phyloP scores from a whole-genome alignment of 1,284 basidiomycete species.

The Ustilago loliicola region DNA sequence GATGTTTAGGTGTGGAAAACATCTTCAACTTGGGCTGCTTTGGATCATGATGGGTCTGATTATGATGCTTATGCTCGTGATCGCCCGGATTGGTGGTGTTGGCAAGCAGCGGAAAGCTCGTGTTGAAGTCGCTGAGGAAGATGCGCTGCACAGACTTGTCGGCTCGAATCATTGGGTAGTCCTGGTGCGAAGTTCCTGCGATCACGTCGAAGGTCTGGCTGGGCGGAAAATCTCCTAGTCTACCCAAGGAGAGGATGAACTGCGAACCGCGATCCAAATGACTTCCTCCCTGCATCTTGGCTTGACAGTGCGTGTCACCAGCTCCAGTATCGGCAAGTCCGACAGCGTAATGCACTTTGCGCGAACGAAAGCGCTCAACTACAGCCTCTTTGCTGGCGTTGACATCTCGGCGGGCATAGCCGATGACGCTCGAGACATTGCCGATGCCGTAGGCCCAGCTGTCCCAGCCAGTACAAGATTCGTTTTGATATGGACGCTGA shows the following conservation, averaged over 20 bases:
- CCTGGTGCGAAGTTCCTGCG: constrained; percentile 64
- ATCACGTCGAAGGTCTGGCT: constrained; percentile 60
- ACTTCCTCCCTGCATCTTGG: constrained; percentile 61
- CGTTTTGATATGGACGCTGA: constrained; percentile 47
- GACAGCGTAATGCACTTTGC: constrained; percentile 58
- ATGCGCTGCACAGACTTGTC: constrained; percentile 56
- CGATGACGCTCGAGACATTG: constrained; percentile 40
- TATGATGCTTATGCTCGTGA: constrained; percentile 21
- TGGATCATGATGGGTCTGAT: constrained; percentile 13
- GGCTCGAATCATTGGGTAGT: constrained; percentile 66
- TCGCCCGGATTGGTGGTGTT: constrained; percentile 57
- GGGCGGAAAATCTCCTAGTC: constrained; percentile 49
- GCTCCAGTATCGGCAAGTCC: constrained; percentile 63
- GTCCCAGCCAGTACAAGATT: constrained; percentile 26
- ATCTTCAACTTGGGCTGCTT: constrained; percentile 34
- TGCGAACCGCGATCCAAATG: constrained; percentile 64
- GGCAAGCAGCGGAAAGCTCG: constrained; percentile 36
- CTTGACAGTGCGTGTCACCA: constrained; percentile 66
- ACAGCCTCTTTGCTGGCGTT: constrained; percentile 46
- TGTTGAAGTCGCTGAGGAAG: constrained; percentile 56
- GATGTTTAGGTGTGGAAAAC: constrained; percentile 52
- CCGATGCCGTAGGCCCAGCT: constrained; percentile 63
- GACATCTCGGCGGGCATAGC: constrained; percentile 58
- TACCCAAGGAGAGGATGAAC: constrained; percentile 51
- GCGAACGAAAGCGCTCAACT: constrained; percentile 51